Percentiles rank a stretch among this genome's conserved stretches.
Evolutionary conservation across 257 asterid genomes (phyloP).

Genomic region (Solanum piurae): DNA sequence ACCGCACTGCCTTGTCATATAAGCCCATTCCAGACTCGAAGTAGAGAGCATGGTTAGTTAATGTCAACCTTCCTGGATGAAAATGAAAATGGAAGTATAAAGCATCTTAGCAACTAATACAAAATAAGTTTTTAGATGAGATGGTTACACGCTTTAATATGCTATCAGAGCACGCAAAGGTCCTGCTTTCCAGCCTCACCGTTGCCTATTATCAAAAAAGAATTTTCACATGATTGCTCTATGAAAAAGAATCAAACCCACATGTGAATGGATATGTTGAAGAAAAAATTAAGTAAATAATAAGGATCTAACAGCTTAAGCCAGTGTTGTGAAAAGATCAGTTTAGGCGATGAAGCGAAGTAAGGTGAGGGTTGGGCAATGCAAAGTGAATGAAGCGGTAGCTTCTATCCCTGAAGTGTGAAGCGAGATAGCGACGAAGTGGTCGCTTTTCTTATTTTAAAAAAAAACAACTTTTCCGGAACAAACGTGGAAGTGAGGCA

Average conservation of each 20-base stretch:
- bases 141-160: background rate
- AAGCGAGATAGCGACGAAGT: background rate
- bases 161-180: background rate
- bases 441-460: background rate
- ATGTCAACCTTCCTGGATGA: conserved; percentile 72
- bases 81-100: background rate
- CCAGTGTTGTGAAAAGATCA: background rate
- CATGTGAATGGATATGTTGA: background rate
- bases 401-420: background rate
- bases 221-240: background rate
- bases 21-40: conserved; percentile 84
- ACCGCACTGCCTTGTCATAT: conserved; percentile 76
- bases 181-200: background rate
- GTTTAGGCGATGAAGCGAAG: background rate
- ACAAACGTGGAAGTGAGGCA: background rate
- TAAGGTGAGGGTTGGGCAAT: background rate
- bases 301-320: background rate
- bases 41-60: conserved; percentile 77
- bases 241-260: background rate
- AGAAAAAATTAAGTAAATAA: background rate
- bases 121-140: background rate
- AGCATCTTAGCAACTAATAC: background rate
- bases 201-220: background rate
- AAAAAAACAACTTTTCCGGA: background rate
- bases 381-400: background rate